Evolutionary conservation across 1,284 basidiomycete species (phyloP), one percentile per base, ranked within the genome.

Genomic region (Melampsora americana): DNA sequence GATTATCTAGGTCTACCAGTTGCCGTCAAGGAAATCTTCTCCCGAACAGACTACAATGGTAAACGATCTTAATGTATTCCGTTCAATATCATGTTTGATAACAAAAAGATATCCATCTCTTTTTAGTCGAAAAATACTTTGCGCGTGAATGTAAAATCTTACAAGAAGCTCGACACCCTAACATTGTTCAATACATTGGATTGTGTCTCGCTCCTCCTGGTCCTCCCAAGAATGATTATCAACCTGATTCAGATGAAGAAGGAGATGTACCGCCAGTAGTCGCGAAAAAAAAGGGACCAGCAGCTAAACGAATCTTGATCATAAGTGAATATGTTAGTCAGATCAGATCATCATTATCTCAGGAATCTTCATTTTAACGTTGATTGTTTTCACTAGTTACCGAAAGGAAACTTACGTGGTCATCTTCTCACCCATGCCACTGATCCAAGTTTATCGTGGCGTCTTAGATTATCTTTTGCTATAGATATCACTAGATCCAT

Each of bases 81-180:
- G 46, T 20, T 28, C 20, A 65, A 48, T 53, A 23, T 44, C n/a
- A 20, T 18, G n/a, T 14, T n/a, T 50, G 59, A 53, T 59, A 42
- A 69, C 30, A 20, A 66, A 42, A 46, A 56, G 18, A 53, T 39
- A 35, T 69, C 32, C 28, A 18, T 56, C 23, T 67, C 32, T 67
- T 50, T 26, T 44, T 77, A 79, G 85, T 97, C 32, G 88, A 90
- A 81, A 99, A 99, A 84, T 98, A 98, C 85, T 96, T 98, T 84
- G 93, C 95, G 81, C 88, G 95, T 46, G 95, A 99, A 86, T 96
- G 94, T 90, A 88, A 92, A 39, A 88, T 98, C 60, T 95, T 97
- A 92, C 93, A 93, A 86, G 78, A 81, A 59, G 77, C 76, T 30
- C 86, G 94, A 66, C 92, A 95, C 84, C 93, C 93, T 18, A 95